Percentiles rank a stretch among this genome's conserved stretches.
Evolutionary conservation across 2,329 filamentous ascomycete species (phyloP).

Genomic region (Pseudocercospora crystallina): DNA sequence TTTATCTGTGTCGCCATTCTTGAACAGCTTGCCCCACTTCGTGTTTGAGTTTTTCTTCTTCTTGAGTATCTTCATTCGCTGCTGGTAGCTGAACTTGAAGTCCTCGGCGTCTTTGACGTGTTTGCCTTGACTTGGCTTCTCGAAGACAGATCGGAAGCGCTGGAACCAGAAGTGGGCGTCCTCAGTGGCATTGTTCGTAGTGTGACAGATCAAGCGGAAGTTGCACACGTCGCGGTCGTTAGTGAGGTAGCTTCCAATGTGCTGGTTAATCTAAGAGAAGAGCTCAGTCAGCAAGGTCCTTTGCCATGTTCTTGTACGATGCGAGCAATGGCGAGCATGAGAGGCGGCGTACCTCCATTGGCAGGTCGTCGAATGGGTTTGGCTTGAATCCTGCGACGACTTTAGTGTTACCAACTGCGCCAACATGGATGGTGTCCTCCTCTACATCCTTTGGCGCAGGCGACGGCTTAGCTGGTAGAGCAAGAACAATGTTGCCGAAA

Average conservation of each 20-base stretch:
- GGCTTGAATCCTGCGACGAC: neutral
- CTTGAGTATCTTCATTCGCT: conserved; percentile 27
- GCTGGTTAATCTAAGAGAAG: conserved; percentile 40
- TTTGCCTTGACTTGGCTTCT: conserved; percentile 28
- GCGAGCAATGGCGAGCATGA: conserved; percentile 3
- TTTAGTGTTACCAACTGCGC: too few relatives aligned
- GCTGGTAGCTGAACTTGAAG: conserved; percentile 40
- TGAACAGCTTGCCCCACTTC: too few relatives aligned
- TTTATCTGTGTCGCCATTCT: conserved; percentile 18
- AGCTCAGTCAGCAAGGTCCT: neutral
- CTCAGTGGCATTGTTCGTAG: conserved; percentile 42
- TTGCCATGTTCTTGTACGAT: neutral
- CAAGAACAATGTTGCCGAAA: too few relatives aligned
- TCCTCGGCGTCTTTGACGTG: conserved; percentile 28
- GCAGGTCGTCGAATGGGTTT: conserved; percentile 26
- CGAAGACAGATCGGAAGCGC: conserved; percentile 46
- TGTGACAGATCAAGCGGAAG: conserved; percentile 43
- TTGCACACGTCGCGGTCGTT: conserved; percentile 45
- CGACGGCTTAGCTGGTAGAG: too few relatives aligned
- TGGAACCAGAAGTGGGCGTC: conserved; percentile 49
- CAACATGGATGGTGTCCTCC: too few relatives aligned
- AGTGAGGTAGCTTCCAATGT: conserved; percentile 40
- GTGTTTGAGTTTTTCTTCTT: conserved; percentile 29
- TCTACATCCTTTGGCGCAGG: too few relatives aligned
- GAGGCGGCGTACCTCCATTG: conserved; percentile 27